Percentiles rank a stretch among this genome's conserved stretches.
phyloP scores from a whole-genome alignment of 1,139 yeast species.

The Zygosaccharomyces sapae region DNA sequence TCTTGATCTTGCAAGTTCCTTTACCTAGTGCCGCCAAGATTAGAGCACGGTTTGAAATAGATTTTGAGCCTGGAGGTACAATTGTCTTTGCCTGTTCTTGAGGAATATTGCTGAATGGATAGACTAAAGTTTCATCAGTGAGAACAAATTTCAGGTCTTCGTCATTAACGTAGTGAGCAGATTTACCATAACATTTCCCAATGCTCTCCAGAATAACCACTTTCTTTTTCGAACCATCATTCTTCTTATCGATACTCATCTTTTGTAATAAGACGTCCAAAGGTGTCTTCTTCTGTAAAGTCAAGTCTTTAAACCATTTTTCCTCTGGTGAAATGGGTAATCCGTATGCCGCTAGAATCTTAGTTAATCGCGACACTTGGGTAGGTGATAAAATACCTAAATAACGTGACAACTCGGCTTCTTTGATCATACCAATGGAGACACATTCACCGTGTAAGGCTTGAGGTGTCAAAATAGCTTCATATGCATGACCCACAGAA shows the following conservation, averaged over 20 bases:
- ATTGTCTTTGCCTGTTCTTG: constrained; percentile 46
- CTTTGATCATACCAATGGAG: constrained; percentile 87
- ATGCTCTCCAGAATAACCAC: constrained; percentile 78
- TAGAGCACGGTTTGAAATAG: constrained; percentile 92
- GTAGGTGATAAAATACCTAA: constrained; percentile 85
- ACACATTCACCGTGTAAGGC: constrained; percentile 98
- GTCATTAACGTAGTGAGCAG: constrained; percentile 81
- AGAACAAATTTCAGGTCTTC: constrained; percentile 75
- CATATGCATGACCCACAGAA: constrained; percentile 96
- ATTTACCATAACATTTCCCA: constrained; percentile 83
- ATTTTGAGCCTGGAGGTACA: constrained; percentile 94
- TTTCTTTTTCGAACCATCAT: constrained; percentile 86
- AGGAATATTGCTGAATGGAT: constrained; percentile 44
- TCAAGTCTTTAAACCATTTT: constrained; percentile 63
- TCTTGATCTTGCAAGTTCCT: constrained; percentile 78
- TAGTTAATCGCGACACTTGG: constrained; percentile 85
- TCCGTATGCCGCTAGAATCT: constrained; percentile 79
- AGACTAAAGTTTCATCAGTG: constrained; percentile 76
- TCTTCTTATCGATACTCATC: constrained; percentile 95
- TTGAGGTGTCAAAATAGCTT: constrained; percentile 92
- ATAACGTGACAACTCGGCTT: constrained; percentile 90
- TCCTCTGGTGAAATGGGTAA: constrained; percentile 80
- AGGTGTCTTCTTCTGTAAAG: constrained; percentile 64
- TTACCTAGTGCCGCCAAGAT: constrained; percentile 86
- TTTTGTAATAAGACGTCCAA: constrained; percentile 67